These are phyloP conservation scores for Neotropicomus parvogracilis DNA, from an alignment of 1,284 basidiomycete species.

Conservation along the genomic window DNA sequence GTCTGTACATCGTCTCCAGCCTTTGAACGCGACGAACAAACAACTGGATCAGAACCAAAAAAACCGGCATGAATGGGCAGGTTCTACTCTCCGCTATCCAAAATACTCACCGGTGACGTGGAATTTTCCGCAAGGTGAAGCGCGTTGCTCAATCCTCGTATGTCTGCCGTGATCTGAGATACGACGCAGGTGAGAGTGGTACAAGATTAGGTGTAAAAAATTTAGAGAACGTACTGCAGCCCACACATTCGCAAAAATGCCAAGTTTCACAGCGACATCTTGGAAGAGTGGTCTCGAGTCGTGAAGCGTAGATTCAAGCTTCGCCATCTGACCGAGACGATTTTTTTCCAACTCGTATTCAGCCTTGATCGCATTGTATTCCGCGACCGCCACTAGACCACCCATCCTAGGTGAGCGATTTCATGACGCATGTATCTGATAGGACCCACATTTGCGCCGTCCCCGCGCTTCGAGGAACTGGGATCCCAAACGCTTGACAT, in stretches of 20 bases:
- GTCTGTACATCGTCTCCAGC: slow-evolving; percentile 20
- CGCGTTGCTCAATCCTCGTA: slow-evolving; percentile 9
- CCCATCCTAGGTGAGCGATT: neutral
- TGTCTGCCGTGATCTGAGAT: slow-evolving; percentile 22
- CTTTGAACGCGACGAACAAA: slow-evolving; percentile 14
- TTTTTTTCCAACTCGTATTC: slow-evolving; percentile 14
- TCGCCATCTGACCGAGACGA: slow-evolving; percentile 14
- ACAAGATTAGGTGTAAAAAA: too few relatives aligned
- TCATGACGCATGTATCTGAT: neutral
- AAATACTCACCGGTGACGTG: slow-evolving; percentile 12
- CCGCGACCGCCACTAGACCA: slow-evolving; percentile 7
- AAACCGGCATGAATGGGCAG: neutral
- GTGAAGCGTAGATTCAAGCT: slow-evolving; percentile 9
- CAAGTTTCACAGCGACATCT: slow-evolving; percentile 18
- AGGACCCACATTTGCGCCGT: slow-evolving; percentile 11
- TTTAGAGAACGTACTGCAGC: slow-evolving; percentile 14
- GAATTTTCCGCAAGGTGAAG: slow-evolving; percentile 13
- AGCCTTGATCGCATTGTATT: slow-evolving; percentile 5
- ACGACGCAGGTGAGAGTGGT: neutral
- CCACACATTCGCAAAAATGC: slow-evolving; percentile 20
- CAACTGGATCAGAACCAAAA: slow-evolving; percentile 8
- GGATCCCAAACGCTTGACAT: slow-evolving; percentile 4
- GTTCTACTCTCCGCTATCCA: too few relatives aligned
- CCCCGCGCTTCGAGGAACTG: slow-evolving; percentile 3
- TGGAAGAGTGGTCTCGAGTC: slow-evolving; percentile 18